These are phyloP conservation scores for Fagopyrum esculentum DNA, from an alignment of 148 eudicot species.

Conservation along the genomic window DNA sequence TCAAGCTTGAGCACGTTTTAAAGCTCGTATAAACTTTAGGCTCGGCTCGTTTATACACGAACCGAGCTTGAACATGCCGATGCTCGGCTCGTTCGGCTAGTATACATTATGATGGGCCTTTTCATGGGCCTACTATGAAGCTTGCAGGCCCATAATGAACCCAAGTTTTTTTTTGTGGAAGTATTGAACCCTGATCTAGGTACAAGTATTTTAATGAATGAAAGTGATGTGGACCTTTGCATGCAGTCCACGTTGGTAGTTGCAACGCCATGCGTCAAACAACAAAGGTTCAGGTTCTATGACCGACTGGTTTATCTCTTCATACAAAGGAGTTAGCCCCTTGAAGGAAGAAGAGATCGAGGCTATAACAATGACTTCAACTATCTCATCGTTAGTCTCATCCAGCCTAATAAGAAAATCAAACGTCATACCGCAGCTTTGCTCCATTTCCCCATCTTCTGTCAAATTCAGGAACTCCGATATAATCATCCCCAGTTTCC, in stretches of 20 bases:
- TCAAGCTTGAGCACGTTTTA: too few relatives aligned
- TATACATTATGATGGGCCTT: background rate
- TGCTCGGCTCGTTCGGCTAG: too few relatives aligned
- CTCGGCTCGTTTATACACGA: too few relatives aligned
- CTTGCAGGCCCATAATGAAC: background rate
- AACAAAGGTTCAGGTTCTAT: background rate
- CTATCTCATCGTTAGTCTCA: background rate
- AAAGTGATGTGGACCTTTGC: background rate
- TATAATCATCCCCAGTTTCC: background rate
- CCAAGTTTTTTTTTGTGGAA: too few relatives aligned
- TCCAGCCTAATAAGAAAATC: slow-evolving; percentile 1
- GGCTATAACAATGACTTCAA: background rate
- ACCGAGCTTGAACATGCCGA: too few relatives aligned
- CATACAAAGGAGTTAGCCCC: background rate
- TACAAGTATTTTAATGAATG: background rate
- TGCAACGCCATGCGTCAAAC: background rate
- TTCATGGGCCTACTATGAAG: background rate
- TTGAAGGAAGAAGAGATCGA: background rate
- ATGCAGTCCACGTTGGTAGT: background rate
- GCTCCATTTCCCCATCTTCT: background rate
- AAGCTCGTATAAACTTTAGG: too few relatives aligned
- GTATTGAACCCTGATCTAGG: too few relatives aligned
- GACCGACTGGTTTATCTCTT: too few relatives aligned
- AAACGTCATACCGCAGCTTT: background rate
- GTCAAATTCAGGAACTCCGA: background rate